Percentiles rank a stretch among this genome's conserved stretches.
Evolutionary conservation across 768 basidiomycete species (phyloP).

Genomic region (Mycena kentingensis): DNA sequence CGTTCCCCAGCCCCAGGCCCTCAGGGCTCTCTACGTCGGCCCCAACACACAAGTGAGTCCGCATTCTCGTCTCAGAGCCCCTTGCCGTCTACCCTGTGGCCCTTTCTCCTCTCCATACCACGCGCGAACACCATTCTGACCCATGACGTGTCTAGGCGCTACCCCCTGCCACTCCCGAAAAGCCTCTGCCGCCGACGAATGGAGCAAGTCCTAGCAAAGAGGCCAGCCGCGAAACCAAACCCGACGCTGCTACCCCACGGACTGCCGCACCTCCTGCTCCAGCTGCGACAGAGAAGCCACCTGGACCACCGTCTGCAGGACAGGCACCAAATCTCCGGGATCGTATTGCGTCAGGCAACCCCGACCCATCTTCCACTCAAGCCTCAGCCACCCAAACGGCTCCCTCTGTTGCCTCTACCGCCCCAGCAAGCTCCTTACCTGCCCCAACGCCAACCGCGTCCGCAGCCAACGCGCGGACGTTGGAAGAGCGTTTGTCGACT

Average conservation of each 20-base stretch:
- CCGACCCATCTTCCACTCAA: slow-evolving; percentile 11
- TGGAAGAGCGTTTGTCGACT: slow-evolving; percentile 20
- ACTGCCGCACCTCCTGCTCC: neutral
- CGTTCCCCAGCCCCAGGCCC: slow-evolving; percentile 61
- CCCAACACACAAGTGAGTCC: slow-evolving; percentile 31
- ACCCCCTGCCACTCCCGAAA: neutral
- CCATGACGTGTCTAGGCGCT: no score
- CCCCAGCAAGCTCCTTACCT: slow-evolving; percentile 1
- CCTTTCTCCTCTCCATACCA: no score
- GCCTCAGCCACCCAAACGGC: neutral
- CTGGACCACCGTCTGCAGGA: slow-evolving; percentile 1
- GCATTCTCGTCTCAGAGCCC: neutral
- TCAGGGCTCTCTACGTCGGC: slow-evolving; percentile 68
- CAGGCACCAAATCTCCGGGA: slow-evolving; percentile 17
- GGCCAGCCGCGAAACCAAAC: neutral
- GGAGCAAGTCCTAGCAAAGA: no score
- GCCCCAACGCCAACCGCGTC: slow-evolving; percentile 4
- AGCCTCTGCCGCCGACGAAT: no score
- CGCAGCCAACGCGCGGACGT: slow-evolving; percentile 15
- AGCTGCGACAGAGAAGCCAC: slow-evolving; percentile 2
- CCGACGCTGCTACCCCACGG: slow-evolving; percentile 1
- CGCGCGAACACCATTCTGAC: no score
- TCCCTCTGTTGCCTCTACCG: slow-evolving; percentile 1
- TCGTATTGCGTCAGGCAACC: slow-evolving; percentile 19
- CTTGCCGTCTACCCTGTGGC: neutral